Percentiles rank a stretch among this genome's conserved stretches.
These are phyloP conservation scores for Trichoderma asperelloides DNA, from an alignment of 495 filamentous ascomycete species.

Conservation along the genomic window DNA sequence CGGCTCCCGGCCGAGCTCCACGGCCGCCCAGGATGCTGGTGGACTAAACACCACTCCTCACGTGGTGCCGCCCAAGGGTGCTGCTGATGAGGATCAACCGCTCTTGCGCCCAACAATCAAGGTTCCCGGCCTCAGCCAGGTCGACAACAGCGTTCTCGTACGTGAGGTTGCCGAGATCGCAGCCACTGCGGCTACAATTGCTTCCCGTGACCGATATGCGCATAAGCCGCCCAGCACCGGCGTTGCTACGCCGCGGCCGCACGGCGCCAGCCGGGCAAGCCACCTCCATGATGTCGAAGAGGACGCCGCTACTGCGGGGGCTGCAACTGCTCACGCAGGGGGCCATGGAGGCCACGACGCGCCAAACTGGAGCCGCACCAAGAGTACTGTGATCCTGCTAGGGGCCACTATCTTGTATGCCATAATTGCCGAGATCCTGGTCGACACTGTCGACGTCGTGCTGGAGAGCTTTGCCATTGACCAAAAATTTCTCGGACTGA, in stretches of 20 bases:
- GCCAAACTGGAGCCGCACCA: constrained; percentile 90
- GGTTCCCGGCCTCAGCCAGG: constrained; percentile 62
- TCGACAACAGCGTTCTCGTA: constrained; percentile 70
- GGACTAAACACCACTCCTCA: constrained; percentile 45
- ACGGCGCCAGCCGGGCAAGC: constrained; percentile 2
- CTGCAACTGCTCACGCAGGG: constrained; percentile 33
- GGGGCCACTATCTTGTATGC: constrained; percentile 90
- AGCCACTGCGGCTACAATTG: constrained; percentile 81
- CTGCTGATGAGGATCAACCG: constrained; percentile 30
- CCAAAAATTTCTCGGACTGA: constrained; percentile 97
- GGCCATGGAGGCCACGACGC: constrained; percentile 81
- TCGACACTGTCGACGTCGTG: constrained; percentile 93
- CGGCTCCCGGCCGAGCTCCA: constrained; percentile 35
- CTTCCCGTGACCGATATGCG: constrained; percentile 55
- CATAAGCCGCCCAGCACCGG: constrained; percentile 14
- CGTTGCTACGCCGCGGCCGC: constrained; percentile 11
- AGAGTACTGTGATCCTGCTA: constrained; percentile 82
- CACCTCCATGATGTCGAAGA: background rate
- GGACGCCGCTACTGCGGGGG: constrained; percentile 12
- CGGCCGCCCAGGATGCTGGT: constrained; percentile 11
- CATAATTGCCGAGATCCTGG: constrained; percentile 91
- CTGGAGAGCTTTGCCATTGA: constrained; percentile 83
- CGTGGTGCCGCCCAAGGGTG: constrained; percentile 60
- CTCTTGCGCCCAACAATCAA: constrained; percentile 34
- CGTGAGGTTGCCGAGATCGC: constrained; percentile 85